Evolutionary conservation across 345 rosid genomes (phyloP), one percentile per base, ranked within the genome.

Genomic region (Anacardium occidentale): DNA sequence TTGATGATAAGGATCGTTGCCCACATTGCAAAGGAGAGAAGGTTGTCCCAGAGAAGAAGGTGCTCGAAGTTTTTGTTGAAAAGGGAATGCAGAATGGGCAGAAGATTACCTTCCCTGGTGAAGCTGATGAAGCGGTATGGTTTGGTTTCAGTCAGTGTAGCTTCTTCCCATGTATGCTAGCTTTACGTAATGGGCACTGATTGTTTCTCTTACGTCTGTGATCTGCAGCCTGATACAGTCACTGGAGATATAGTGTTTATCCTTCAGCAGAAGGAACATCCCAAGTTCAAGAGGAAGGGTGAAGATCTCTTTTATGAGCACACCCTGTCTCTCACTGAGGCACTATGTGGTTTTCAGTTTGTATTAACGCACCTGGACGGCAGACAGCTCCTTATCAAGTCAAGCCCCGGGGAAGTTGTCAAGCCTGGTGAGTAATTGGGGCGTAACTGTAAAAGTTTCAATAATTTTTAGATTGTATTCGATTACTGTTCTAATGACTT

Each of bases 71-170:
- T 6, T 11, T 75, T 55, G 98, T 91, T 26, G 98, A 91, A 76
- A 94, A 91, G 86, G 98, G 98, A n/a, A 94, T 94, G 98, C 93
- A 84, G 70, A 76, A 89, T 65, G 82, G 85, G 10, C 98, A 91
- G 86, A 94, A 91, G 81, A 87, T 94, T 58, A 90, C 96, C 14
- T 91, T 91, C 85, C 87, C 79, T 5, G 98, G 98, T 2, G 96
- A 89, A 89, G 98, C 97, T 5, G 98, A 91, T 83, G 97, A 91
- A 80, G 92, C 89, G 57, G 97, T 94, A 72, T 21, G 91, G 70
- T 24, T n/a, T 3, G 1, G 0, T 13, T 24, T 34, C 2, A 24
- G 37, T 7, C 52, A 37, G 26, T 29, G 17, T 20, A 9, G 5
- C 2, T 15, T 59, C 5, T 34, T 26, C 26, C 18, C 2, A 0